phyloP scores from a whole-genome alignment of 257 asterid genomes.

The Anisodus acutangulus region DNA sequence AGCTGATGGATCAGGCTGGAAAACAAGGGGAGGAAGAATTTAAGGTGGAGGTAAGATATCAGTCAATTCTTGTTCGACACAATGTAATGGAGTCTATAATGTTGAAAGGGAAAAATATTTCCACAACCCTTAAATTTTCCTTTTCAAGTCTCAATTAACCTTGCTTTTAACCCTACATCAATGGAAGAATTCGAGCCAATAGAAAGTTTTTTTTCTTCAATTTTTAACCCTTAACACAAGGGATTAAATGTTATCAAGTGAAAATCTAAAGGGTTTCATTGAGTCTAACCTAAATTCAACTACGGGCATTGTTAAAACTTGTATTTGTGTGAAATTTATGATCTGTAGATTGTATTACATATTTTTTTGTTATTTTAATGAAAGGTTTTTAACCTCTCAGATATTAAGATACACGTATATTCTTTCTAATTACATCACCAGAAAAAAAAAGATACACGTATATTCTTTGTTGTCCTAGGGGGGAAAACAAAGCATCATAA shows the following conservation, averaged over 20 bases:
- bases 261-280: not conserved
- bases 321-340: not conserved
- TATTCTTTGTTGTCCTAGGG: not conserved
- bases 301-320: not conserved
- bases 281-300: not conserved
- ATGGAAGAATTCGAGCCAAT: not conserved
- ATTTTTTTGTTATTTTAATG: not conserved
- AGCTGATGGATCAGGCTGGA: constrained; percentile 91
- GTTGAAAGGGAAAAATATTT: not conserved
- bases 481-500: not conserved
- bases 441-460: no score
- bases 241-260: not conserved
- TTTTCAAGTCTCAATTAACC: not conserved
- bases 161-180: not conserved
- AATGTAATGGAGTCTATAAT: not conserved
- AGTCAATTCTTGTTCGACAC: not conserved
- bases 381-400: not conserved
- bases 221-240: not conserved
- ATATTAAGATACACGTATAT: not conserved
- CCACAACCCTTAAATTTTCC: not conserved
- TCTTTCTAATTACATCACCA: no score
- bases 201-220: not conserved
- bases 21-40: constrained; percentile 93
- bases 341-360: not conserved
- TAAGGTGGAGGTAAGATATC: constrained; percentile 68